Percentiles rank a stretch among this genome's conserved stretches.
phyloP scores from a whole-genome alignment of 2,329 filamentous ascomycete genomes.

The Apiospora saccharicola region DNA sequence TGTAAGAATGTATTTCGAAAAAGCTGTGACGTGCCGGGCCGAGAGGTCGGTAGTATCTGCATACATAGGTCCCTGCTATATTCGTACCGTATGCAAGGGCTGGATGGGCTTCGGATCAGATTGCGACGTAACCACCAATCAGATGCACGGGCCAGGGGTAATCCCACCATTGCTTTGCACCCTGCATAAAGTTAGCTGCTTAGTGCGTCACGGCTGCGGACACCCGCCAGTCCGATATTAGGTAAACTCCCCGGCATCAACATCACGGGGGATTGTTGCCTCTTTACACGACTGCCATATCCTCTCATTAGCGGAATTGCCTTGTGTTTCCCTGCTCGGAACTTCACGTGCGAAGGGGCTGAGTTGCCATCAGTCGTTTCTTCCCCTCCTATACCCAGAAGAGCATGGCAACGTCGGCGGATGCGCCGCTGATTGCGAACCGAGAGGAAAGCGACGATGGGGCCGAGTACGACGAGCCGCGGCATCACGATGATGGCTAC shows the following conservation, averaged over 20 bases:
- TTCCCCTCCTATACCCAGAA: neutral
- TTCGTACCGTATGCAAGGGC: neutral
- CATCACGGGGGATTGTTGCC: neutral
- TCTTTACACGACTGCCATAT: no score
- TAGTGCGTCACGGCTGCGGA: conserved; percentile 13
- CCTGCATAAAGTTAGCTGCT: conserved; percentile 17
- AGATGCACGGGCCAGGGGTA: neutral
- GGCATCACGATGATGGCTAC: conserved; percentile 26
- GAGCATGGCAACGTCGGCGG: conserved; percentile 33
- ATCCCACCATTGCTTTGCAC: conserved; percentile 3
- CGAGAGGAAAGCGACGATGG: conserved; percentile 31
- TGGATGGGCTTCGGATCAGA: neutral
- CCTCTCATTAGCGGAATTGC: neutral
- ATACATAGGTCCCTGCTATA: neutral
- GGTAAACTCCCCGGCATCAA: neutral
- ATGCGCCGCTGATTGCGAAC: conserved; percentile 35
- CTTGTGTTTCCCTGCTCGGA: neutral
- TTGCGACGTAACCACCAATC: neutral
- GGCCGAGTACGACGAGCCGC: conserved; percentile 29
- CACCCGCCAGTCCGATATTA: neutral
- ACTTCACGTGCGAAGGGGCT: neutral
- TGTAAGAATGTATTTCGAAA: neutral
- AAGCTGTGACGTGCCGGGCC: neutral
- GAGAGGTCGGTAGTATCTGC: neutral
- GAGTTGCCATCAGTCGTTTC: neutral